These are phyloP conservation scores for Blastocystis sp. DNA, from an alignment of 352 stramenopile genomes.

Conservation along the genomic window DNA sequence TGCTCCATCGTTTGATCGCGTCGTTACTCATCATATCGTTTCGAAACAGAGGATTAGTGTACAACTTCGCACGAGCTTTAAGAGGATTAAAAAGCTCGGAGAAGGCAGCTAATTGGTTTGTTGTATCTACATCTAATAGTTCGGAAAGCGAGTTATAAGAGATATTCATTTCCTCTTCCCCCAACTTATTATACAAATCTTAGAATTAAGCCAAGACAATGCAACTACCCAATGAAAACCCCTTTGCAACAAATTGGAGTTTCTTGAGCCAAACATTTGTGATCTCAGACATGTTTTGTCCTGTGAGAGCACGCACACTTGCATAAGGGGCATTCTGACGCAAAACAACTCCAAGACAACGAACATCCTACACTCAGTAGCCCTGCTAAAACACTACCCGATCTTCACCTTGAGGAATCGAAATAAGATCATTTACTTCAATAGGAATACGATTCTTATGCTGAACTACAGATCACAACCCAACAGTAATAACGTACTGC, in stretches of 20 bases:
- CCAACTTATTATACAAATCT: conserved; percentile 49
- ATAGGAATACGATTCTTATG: conserved; percentile 36
- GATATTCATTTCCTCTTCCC: conserved; percentile 53
- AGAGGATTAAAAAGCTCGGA: conserved; percentile 39
- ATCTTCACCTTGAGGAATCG: conserved; percentile 36
- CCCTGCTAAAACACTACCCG: neutral
- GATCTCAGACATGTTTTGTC: conserved; percentile 16
- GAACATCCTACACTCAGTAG: conserved; percentile 7
- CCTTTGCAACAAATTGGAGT: conserved; percentile 19
- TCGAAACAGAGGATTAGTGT: conserved; percentile 22
- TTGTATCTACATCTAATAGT: neutral
- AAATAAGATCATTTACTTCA: conserved; percentile 37
- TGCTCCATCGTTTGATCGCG: conserved; percentile 9
- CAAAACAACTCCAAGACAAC: conserved; percentile 32
- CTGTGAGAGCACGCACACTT: conserved; percentile 1
- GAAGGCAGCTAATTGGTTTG: neutral
- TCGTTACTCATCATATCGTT: conserved; percentile 31
- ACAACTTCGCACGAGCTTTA: neutral
- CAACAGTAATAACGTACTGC: neutral
- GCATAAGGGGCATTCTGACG: conserved; percentile 25
- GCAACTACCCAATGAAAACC: conserved; percentile 11
- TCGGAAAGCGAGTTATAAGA: conserved; percentile 39
- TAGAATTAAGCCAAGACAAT: neutral
- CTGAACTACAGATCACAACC: conserved; percentile 2
- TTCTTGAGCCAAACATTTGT: conserved; percentile 56